These are phyloP conservation scores for Xylariaceae sp. DNA, from an alignment of 2,329 filamentous ascomycete genomes.

Conservation along the genomic window DNA sequence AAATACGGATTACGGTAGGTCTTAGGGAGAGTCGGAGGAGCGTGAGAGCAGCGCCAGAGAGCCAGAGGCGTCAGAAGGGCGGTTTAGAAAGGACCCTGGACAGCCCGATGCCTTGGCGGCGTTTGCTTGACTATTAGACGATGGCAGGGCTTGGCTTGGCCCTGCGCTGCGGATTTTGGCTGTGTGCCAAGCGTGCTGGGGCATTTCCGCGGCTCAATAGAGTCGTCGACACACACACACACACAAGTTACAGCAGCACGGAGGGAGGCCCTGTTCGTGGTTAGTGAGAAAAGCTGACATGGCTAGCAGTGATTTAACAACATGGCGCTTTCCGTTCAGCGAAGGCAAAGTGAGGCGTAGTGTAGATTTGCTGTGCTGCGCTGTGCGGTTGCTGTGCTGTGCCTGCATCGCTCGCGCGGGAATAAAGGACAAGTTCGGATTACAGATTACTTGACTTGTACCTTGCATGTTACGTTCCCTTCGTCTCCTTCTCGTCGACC, in stretches of 20 bases:
- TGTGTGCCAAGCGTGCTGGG: not conserved
- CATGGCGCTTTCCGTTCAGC: not conserved
- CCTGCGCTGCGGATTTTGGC: too few relatives aligned
- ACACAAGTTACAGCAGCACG: not conserved
- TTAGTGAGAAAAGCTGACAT: not conserved
- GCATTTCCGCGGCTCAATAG: not conserved
- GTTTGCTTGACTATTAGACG: not conserved
- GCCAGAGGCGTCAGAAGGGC: not conserved
- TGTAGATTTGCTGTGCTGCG: not conserved
- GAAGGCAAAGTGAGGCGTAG: not conserved
- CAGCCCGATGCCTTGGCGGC: slow-evolving; percentile 8
- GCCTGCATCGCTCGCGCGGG: too few relatives aligned
- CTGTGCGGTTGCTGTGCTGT: too few relatives aligned
- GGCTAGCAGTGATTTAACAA: not conserved
- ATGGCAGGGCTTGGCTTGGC: not conserved
- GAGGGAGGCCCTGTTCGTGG: not conserved
- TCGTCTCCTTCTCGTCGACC: not conserved
- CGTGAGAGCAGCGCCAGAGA: not conserved
- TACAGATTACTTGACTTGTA: not conserved
- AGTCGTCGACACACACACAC: too few relatives aligned
- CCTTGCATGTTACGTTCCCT: not conserved
- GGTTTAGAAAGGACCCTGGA: not conserved
- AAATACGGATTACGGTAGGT: not conserved
- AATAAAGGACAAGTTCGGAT: too few relatives aligned
- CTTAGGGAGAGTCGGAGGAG: too few relatives aligned